Base-by-base conservation (phyloP, 2,329 filamentous ascomycete genomes). In the Arthrobotrys megalospora region DNA sequence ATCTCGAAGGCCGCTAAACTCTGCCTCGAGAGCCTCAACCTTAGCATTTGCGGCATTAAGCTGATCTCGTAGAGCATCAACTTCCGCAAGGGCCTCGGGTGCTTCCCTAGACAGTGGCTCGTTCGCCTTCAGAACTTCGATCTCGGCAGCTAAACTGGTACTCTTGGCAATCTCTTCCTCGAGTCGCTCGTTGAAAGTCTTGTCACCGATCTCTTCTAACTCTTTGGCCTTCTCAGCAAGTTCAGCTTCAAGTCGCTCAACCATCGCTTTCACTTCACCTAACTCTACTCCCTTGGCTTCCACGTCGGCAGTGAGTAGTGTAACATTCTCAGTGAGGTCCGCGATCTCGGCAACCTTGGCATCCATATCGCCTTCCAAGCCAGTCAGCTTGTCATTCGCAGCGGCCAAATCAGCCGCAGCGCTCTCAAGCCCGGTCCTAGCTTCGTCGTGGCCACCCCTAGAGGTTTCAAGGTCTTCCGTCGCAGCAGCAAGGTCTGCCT, bases 91-190 rank as follows among this genome's bases (percentile, higher is more conserved):
- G 7, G 28, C 52, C 34, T 78, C 75, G 4, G 75, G 62, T 14
- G 50, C 62, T 19, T 78, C 75, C 14, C 75, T 24, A 21, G 75
- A 58, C 8, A 68, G n/a, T 14, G 65, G 38, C 50, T 78, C 75
- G 14, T 50, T 78, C 7, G 75, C 67, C 53, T 78, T 78, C 16
- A 78, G 36, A 24, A 72, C 53, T 24, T 78, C 75, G 19, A 78
- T 78, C 47, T 78, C 75, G 12, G 75, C 75, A 21, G 75, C 75
- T 10, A 78, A 45, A 19, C 63, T 55, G 14, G 67, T 52, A 36
- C 67, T 78, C 67, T 68, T 72, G 21, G 75, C 75, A 63, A 78
- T 78, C 53, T 78, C 75, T 50, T 78, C 75, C 50, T 72, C 75
- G 16, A 78, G 67, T 50, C 67, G 47, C 34, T 78, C 67, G 58